phyloP scores from a whole-genome alignment of 2,329 filamentous ascomycete genomes.

The Botrytis paeoniae region DNA sequence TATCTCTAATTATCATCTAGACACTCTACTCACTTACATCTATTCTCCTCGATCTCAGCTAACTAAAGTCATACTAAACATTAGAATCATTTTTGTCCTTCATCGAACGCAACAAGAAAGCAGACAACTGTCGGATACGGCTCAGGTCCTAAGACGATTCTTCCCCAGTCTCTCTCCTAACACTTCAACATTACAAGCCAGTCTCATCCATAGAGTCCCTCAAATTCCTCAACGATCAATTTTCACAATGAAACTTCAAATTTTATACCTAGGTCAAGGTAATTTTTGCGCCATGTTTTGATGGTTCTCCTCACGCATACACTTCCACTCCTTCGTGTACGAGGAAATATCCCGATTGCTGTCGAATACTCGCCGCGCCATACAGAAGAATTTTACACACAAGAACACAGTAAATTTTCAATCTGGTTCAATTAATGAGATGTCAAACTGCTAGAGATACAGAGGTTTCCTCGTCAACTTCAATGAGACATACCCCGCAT shows the following conservation, averaged over 20 bases:
- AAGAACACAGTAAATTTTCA: background rate
- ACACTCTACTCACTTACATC: background rate
- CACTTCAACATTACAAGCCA: background rate
- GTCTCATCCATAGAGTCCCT: background rate
- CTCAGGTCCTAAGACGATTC: background rate
- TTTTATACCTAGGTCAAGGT: background rate
- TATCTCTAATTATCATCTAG: background rate
- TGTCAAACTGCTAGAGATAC: background rate
- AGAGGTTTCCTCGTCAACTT: background rate
- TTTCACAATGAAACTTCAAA: accelerated
- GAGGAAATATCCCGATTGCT: too few relatives aligned
- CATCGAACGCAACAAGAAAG: background rate
- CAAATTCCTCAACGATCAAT: background rate
- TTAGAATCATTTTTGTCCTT: too few relatives aligned
- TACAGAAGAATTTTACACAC: background rate
- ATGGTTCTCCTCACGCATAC: background rate
- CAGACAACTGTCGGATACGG: background rate
- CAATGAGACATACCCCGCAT: background rate
- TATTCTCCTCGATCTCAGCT: background rate
- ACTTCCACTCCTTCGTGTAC: background rate
- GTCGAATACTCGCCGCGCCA: background rate
- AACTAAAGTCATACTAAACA: background rate
- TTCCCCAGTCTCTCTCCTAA: background rate
- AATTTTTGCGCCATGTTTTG: background rate
- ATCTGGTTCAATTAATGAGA: background rate